A percentile compares a stretch with the other conserved stretches of the same genome.
phyloP scores from a whole-genome alignment of 306 rosid genomes.

The Leucaena leucocephala region DNA sequence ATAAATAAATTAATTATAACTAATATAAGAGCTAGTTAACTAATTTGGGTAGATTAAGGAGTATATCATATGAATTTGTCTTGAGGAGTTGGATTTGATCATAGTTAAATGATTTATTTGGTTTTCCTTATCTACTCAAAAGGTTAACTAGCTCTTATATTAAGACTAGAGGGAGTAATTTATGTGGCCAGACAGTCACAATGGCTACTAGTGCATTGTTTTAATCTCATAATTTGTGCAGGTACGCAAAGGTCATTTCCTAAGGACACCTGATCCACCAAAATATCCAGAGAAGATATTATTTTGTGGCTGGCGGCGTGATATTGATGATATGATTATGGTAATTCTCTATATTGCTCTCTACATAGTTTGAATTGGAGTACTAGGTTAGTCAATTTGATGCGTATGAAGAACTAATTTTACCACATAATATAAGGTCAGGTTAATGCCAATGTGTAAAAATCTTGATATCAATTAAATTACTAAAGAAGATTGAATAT shows the following conservation, averaged over 20 bases:
- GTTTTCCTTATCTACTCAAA: too few relatives aligned
- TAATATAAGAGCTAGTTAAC: too few relatives aligned
- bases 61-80: too few relatives aligned
- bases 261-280: slow-evolving; percentile 70
- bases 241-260: slow-evolving; percentile 62
- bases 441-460: not conserved
- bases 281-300: slow-evolving; percentile 88
- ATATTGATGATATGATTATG: slow-evolving; percentile 96
- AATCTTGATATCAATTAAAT: not conserved
- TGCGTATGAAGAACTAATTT: slow-evolving; percentile 11
- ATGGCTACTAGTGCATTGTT: slow-evolving; percentile 10
- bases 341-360: slow-evolving; percentile 48
- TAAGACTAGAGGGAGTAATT: not conserved
- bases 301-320: slow-evolving; percentile 99
- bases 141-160: too few relatives aligned
- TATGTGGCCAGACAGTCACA: slow-evolving; percentile 15
- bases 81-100: too few relatives aligned
- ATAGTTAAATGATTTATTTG: too few relatives aligned
- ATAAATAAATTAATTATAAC: too few relatives aligned
- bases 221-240: slow-evolving; percentile 47
- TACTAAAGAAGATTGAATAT: slow-evolving; percentile 16
- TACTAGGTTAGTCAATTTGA: not conserved
- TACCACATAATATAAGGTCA: too few relatives aligned
- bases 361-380: not conserved
- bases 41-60: too few relatives aligned